A percentile compares a stretch with the other conserved stretches of the same genome.
phyloP scores from a whole-genome alignment of 179 eudicot genomes.

The Pouteria campechiana region DNA sequence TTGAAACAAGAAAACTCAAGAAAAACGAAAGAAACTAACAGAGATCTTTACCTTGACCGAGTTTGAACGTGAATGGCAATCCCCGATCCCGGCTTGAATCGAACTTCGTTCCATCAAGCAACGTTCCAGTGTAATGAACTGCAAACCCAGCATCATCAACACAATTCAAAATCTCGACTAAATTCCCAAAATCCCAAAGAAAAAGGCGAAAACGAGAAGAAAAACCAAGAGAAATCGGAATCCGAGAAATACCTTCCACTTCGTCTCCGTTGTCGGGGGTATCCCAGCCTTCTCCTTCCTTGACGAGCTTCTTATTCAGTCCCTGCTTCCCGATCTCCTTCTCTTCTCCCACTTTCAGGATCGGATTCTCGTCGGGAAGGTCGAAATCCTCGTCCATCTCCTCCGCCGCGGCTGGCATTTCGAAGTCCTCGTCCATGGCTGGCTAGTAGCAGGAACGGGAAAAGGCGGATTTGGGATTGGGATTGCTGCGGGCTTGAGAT shows the following conservation, averaged over 20 bases:
- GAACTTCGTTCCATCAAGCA: constrained; percentile 39
- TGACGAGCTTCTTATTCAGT: constrained; percentile 26
- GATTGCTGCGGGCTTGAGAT: no score
- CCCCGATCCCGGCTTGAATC: constrained; percentile 24
- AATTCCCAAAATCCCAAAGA: no score
- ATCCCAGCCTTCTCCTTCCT: constrained; percentile 29
- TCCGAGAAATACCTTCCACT: constrained; percentile 21
- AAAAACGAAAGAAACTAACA: neutral
- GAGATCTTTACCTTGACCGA: constrained; percentile 29
- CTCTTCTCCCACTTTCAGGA: constrained; percentile 28
- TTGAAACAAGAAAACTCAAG: neutral
- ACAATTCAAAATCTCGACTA: no score
- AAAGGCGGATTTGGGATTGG: no score
- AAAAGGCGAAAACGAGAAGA: neutral
- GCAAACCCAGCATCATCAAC: no score
- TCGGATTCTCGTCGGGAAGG: constrained; percentile 10
- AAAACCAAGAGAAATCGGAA: neutral
- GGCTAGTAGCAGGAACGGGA: no score
- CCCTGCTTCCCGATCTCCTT: constrained; percentile 23
- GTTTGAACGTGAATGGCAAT: constrained; percentile 34
- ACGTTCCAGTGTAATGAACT: constrained; percentile 46
- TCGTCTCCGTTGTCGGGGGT: constrained; percentile 28
- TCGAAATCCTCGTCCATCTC: constrained; percentile 10
- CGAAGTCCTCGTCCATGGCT: constrained; percentile 29
- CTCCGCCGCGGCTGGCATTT: constrained; percentile 15